A percentile compares a stretch with the other conserved stretches of the same genome.
These are phyloP conservation scores for Cruciata laevipes DNA, from an alignment of 257 asterid species.

Conservation along the genomic window DNA sequence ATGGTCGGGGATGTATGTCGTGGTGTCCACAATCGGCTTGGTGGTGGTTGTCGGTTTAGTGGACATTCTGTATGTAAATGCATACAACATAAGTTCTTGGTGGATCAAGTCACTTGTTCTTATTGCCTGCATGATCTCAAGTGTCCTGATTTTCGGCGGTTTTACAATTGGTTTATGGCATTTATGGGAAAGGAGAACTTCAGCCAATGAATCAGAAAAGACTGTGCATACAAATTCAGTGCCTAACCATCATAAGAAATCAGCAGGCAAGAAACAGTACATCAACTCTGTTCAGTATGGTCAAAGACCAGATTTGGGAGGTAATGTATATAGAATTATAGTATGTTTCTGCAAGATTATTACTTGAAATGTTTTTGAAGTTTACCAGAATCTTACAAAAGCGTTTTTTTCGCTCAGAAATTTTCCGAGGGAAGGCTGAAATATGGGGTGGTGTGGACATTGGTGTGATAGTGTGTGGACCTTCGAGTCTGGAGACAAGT, in stretches of 20 bases:
- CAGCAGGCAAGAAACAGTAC: slow-evolving; percentile 24
- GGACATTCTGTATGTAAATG: slow-evolving; percentile 44
- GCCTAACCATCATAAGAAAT: slow-evolving; percentile 14
- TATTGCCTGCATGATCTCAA: slow-evolving; percentile 45
- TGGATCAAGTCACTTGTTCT: slow-evolving; percentile 73
- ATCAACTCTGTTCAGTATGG: slow-evolving; percentile 39
- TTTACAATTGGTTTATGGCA: slow-evolving; percentile 58
- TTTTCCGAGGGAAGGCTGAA: slow-evolving; percentile 40
- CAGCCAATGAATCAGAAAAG: slow-evolving; percentile 11
- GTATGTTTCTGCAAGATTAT: slow-evolving; percentile 4
- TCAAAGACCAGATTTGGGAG: slow-evolving; percentile 64
- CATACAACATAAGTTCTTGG: slow-evolving; percentile 34
- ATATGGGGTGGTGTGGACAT: slow-evolving; percentile 66
- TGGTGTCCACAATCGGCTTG: slow-evolving; percentile 52
- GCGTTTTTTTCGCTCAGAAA: slow-evolving; percentile 30
- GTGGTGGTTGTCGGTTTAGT: slow-evolving; percentile 38
- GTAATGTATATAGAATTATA: slow-evolving; percentile 31
- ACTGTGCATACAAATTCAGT: slow-evolving; percentile 6
- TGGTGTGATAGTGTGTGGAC: slow-evolving; percentile 80
- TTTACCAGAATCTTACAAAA: background rate
- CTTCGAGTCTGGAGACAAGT: slow-evolving; percentile 51
- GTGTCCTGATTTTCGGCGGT: slow-evolving; percentile 63
- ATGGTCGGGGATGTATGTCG: slow-evolving; percentile 71
- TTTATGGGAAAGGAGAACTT: slow-evolving; percentile 50
- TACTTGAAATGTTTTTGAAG: background rate